phyloP scores from a whole-genome alignment of 169 alveolate genomes.

The Perkinsus chesapeaki region DNA sequence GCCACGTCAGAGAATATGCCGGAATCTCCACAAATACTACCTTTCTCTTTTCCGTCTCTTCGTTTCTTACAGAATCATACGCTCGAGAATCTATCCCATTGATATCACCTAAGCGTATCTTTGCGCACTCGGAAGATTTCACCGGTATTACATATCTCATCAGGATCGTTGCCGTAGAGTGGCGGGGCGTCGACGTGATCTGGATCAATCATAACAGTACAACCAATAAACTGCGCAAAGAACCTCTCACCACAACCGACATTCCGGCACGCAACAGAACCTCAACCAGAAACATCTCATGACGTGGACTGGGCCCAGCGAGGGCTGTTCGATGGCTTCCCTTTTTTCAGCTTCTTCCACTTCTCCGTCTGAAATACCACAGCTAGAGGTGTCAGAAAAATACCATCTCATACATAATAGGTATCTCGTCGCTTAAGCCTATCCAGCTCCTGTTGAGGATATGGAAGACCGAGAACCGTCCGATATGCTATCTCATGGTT shows the following conservation, averaged over 20 bases:
- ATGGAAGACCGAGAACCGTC: neutral
- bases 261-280: neutral
- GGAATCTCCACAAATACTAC: neutral
- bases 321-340: neutral
- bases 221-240: neutral
- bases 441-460: neutral
- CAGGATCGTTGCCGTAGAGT: neutral
- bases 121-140: neutral
- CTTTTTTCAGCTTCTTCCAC: neutral
- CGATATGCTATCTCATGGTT: neutral
- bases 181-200: neutral
- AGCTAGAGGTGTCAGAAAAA: neutral
- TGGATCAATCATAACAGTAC: neutral
- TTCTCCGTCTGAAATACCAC: neutral
- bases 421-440: neutral
- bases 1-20: no score
- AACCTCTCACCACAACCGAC: neutral
- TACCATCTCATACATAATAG: neutral
- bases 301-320: neutral
- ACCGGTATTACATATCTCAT: neutral
- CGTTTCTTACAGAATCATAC: neutral
- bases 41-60: neutral
- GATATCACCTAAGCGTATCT: neutral
- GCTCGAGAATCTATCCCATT: neutral
- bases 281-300: neutral